Conservation (phyloP, 768 basidiomycete genomes). For the Lactarius trivialis region DNA sequence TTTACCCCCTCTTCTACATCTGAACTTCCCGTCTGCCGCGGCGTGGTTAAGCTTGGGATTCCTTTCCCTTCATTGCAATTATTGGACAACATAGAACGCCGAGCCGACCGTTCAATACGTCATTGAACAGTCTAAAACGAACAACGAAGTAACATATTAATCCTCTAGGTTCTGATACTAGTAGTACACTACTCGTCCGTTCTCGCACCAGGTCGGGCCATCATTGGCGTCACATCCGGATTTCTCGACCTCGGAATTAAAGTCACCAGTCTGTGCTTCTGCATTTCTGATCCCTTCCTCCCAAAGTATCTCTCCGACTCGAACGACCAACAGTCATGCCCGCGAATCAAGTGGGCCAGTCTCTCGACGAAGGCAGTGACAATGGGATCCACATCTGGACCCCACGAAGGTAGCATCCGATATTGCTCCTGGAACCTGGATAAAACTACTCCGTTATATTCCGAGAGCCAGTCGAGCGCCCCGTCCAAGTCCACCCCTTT, state of each 20-base stretch:
- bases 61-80: too few species aligned
- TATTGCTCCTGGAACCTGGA: conserved; percentile 30
- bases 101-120: not conserved
- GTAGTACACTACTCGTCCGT: too few species aligned
- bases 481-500: conserved; percentile 30
- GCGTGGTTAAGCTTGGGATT: too few species aligned
- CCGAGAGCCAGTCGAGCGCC: conserved; percentile 35
- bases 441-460: conserved; percentile 24
- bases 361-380: conserved; percentile 33
- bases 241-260: conserved; percentile 1
- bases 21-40: too few species aligned
- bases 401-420: conserved; percentile 33
- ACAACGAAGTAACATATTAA: not conserved
- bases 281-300: conserved; percentile 27
- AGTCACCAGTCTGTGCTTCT: conserved; percentile 5
- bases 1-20: too few species aligned
- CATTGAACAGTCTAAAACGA: not conserved
- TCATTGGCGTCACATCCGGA: conserved; percentile 12
- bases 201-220: not conserved
- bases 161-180: not conserved
- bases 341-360: conserved; percentile 37
- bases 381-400: conserved; percentile 29
- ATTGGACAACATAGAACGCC: too few species aligned
- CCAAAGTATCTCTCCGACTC: conserved; percentile 33
- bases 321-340: conserved; percentile 30